Conservation (phyloP, 208 protist genomes). For the Wallacemonas sp. region DNA sequence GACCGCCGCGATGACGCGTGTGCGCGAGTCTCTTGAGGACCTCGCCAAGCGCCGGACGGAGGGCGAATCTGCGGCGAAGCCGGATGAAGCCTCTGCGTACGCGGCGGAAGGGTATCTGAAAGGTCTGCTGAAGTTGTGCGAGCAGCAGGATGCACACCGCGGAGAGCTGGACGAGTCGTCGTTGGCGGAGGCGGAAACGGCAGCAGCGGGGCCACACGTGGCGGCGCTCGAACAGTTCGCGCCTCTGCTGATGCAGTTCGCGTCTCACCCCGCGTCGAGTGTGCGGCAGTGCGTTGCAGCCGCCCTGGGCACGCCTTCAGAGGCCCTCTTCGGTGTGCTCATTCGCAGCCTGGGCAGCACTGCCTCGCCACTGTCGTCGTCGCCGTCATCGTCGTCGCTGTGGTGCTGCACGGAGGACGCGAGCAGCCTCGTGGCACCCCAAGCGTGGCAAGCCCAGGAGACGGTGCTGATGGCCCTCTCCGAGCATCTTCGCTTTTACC, state of each 20-base stretch:
- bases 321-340: slow-evolving; percentile 39
- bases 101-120: slow-evolving; percentile 51
- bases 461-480: slow-evolving; percentile 85
- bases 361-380: slow-evolving; percentile 8
- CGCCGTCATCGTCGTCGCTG: slow-evolving; percentile 4
- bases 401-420: slow-evolving; percentile 3
- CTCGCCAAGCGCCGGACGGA: not conserved
- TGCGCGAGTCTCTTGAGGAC: slow-evolving; percentile 5
- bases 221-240: slow-evolving; percentile 5
- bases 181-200: not conserved
- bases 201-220: not conserved
- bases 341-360: slow-evolving; percentile 6
- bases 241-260: slow-evolving; percentile 47
- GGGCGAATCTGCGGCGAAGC: not conserved
- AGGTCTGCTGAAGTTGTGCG: slow-evolving; percentile 23
- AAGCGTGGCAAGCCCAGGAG: slow-evolving; percentile 65
- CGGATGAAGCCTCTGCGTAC: slow-evolving; percentile 28
- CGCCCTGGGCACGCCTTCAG: slow-evolving; percentile 50
- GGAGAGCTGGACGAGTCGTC: not conserved
- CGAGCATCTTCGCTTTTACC: slow-evolving; percentile 53
- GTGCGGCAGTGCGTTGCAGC: slow-evolving; percentile 76
- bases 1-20: slow-evolving; percentile 26
- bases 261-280: slow-evolving; percentile 65
- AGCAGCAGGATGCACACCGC: slow-evolving; percentile 18
- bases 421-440: not conserved